Base-by-base conservation (phyloP, 192 early-diverging fungal genomes). In the Coemansia sp. region DNA sequence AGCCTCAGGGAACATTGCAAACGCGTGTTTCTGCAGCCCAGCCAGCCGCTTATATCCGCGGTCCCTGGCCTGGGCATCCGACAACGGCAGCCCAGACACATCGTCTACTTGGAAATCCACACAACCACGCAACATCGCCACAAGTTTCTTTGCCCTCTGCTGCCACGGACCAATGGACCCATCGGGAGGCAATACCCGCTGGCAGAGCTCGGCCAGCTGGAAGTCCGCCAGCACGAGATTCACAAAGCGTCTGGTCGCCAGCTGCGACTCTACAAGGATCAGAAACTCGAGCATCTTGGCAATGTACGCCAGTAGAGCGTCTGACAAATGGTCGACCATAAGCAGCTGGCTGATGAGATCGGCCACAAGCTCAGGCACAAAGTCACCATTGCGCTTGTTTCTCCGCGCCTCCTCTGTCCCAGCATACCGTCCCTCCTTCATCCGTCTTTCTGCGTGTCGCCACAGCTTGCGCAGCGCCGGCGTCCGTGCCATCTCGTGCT, bases 231-330 rank as follows among this genome's bases (percentile, higher is more conserved):
- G 66, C 5, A 99, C 59, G 2, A 88, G 79, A 68, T 91, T 88
- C 56, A 98, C 88, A 65, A 87, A 95, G 39, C 96, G 89, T n/a
- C 96, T 90, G 2, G 96, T 98, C 4, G 96, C 89, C 60, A 98
- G 77, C 79, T 98, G 96, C 17, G 93, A 86, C 62, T 91, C 88
- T 8, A 99, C 75, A 66, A 95, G 93, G 11, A 95, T 91, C 51
- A 99, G 67, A 18, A 99, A 86, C 78, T 98, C 95, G 11, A 97
- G 63, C 60, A 90, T 89, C 22, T 92, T 85, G 37, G 89, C 89
- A 60, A 83, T 85, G 61, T 92, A 95, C 28, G 71, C 69, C 32
- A 93, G 51, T 5, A 34, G 56, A 5, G 18, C 53, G 17, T 48
- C 45, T 15, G 45, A 12, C 8, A 15, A 15, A 8, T 1, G 45